These are phyloP conservation scores for Pythium sp. DNA, from an alignment of 352 stramenopile species.

Conservation along the genomic window DNA sequence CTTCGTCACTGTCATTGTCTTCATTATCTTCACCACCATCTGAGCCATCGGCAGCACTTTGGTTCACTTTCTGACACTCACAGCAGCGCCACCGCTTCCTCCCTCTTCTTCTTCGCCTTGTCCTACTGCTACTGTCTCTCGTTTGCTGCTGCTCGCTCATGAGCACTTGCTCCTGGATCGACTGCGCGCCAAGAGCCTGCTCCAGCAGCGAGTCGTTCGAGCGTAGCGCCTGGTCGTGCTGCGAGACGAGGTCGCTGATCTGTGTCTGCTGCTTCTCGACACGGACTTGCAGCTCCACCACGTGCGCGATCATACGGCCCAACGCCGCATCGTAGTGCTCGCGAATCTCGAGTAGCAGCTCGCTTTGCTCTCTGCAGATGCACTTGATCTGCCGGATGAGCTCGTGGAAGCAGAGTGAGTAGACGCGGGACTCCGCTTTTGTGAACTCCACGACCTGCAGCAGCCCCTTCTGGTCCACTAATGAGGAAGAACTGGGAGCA, in stretches of 20 bases:
- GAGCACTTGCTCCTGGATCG: neutral
- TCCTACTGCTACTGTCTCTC: neutral
- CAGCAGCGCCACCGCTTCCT: neutral
- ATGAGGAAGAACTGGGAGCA: neutral
- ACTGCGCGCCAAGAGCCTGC: slow-evolving; percentile 7
- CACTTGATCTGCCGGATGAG: slow-evolving; percentile 70
- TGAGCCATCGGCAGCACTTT: neutral
- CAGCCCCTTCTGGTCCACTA: neutral
- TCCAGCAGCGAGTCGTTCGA: slow-evolving; percentile 26
- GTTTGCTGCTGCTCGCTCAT: neutral
- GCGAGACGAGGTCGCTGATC: slow-evolving; percentile 14
- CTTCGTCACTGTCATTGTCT: slow-evolving; percentile 12
- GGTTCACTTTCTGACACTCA: neutral
- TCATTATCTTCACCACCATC: neutral
- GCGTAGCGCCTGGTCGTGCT: slow-evolving; percentile 16
- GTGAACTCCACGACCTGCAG: slow-evolving; percentile 38
- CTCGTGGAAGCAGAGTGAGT: slow-evolving; percentile 77
- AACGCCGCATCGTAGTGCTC: slow-evolving; percentile 45
- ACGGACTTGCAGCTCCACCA: slow-evolving; percentile 19
- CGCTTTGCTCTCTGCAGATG: slow-evolving; percentile 77
- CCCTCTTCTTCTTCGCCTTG: neutral
- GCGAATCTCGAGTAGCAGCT: slow-evolving; percentile 59
- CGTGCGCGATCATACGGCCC: slow-evolving; percentile 21
- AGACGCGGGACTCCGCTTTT: slow-evolving; percentile 53
- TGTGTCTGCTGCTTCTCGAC: slow-evolving; percentile 30